A percentile compares a stretch with the other conserved stretches of the same genome.
Conservation (phyloP, 495 filamentous ascomycete genomes). For the Pyronema omphalodes region DNA sequence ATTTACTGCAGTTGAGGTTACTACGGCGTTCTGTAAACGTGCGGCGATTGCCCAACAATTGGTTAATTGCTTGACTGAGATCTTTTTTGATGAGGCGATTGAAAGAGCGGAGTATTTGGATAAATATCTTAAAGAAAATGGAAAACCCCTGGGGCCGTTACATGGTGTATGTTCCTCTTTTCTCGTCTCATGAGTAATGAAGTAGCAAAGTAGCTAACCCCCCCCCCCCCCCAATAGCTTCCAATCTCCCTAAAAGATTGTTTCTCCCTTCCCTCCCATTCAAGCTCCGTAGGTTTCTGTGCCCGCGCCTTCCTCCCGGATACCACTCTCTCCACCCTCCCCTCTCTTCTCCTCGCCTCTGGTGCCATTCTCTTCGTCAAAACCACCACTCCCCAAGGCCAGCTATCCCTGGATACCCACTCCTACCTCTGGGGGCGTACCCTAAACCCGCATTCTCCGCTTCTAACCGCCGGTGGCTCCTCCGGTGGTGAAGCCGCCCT, state of each 20-base stretch:
- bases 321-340: slow-evolving; percentile 31
- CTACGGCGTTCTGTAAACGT: too few species aligned
- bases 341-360: slow-evolving; percentile 28
- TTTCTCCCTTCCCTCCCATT: slow-evolving; percentile 41
- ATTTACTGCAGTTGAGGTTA: too few species aligned
- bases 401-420: slow-evolving; percentile 24
- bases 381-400: slow-evolving; percentile 43
- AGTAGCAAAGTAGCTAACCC: background rate
- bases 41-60: slow-evolving; percentile 42
- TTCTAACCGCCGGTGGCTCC: slow-evolving; percentile 41
- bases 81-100: slow-evolving; percentile 44
- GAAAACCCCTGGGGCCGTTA: slow-evolving; percentile 38
- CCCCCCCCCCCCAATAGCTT: slow-evolving; percentile 24
- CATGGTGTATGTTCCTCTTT: slow-evolving; percentile 32
- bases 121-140: slow-evolving; percentile 30
- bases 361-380: slow-evolving; percentile 46
- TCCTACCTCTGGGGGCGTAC: slow-evolving; percentile 27
- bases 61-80: slow-evolving; percentile 47
- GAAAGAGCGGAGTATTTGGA: slow-evolving; percentile 41
- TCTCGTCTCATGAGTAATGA: background rate
- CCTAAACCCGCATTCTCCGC: slow-evolving; percentile 38
- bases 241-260: slow-evolving; percentile 49
- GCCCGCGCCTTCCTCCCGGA: slow-evolving; percentile 35
- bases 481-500: slow-evolving; percentile 50
- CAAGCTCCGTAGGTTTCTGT: slow-evolving; percentile 42